Percentiles rank a stretch among this genome's conserved stretches.
These are phyloP conservation scores for Boeremia exigua DNA, from an alignment of 2,329 filamentous ascomycete species.

Conservation along the genomic window DNA sequence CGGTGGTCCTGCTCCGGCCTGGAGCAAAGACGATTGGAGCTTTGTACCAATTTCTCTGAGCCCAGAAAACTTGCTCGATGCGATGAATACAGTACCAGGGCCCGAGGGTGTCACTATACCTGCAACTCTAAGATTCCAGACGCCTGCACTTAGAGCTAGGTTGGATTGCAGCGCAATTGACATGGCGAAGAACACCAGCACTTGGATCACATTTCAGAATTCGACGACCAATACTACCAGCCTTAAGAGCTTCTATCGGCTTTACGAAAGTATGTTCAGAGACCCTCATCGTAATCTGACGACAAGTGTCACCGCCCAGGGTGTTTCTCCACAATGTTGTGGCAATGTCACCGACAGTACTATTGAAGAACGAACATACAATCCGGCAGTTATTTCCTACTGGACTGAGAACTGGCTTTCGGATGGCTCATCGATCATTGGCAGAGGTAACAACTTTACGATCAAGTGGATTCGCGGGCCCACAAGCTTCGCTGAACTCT, in stretches of 20 bases:
- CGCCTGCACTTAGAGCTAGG: background rate
- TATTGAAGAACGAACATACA: background rate
- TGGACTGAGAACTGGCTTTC: slow-evolving; percentile 13
- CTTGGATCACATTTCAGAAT: background rate
- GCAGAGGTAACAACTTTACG: slow-evolving; percentile 8
- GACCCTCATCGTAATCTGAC: background rate
- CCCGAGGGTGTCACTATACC: background rate
- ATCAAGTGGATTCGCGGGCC: slow-evolving; percentile 17
- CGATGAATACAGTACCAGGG: too few relatives aligned
- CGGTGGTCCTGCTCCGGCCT: slow-evolving; percentile 22
- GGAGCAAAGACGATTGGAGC: slow-evolving; percentile 32
- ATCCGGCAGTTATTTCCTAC: background rate
- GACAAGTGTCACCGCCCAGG: background rate
- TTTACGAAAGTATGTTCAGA: background rate
- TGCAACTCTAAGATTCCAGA: background rate
- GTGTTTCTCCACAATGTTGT: background rate
- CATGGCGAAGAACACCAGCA: background rate
- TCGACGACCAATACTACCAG: background rate
- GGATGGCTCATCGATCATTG: background rate
- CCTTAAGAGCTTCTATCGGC: too few relatives aligned
- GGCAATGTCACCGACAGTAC: background rate
- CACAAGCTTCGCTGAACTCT: background rate
- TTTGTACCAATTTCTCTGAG: slow-evolving; percentile 23
- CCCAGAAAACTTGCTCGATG: too few relatives aligned
- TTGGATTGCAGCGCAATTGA: background rate